A percentile compares a stretch with the other conserved stretches of the same genome.
These are phyloP conservation scores for Scedosporium apiospermum DNA, from an alignment of 2,329 filamentous ascomycete species.

Conservation along the genomic window DNA sequence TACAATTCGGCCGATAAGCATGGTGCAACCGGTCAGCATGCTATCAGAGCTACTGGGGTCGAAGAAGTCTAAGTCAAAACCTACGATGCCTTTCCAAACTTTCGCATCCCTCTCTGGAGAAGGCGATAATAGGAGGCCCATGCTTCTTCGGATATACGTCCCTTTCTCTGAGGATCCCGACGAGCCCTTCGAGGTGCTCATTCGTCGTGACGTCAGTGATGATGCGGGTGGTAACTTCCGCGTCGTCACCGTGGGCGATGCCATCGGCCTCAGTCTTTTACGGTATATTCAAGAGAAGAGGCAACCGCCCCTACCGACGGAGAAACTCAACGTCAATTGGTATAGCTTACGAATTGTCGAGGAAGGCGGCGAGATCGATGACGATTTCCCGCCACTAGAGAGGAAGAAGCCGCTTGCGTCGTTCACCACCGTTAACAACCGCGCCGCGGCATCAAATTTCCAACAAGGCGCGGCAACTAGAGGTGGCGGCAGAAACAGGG, in stretches of 20 bases:
- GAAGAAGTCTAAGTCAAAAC: conserved; percentile 58
- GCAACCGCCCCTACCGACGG: conserved; percentile 53
- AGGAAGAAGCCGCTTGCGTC: conserved; percentile 65
- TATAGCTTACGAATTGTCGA: conserved; percentile 80
- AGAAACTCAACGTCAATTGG: conserved; percentile 69
- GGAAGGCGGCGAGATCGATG: conserved; percentile 74
- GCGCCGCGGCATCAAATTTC: conserved; percentile 24
- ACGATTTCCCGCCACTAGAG: conserved; percentile 72
- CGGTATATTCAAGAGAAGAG: conserved; percentile 69
- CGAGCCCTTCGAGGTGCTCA: conserved; percentile 61
- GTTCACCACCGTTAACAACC: conserved; percentile 74
- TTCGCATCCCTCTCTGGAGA: conserved; percentile 71
- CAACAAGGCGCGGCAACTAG: conserved; percentile 46
- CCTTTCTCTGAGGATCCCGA: conserved; percentile 57
- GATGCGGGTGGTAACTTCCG: conserved; percentile 49
- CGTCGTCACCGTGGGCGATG: conserved; percentile 63
- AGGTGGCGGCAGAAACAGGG: conserved; percentile 46
- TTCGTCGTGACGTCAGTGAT: conserved; percentile 59
- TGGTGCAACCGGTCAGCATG: conserved; percentile 59
- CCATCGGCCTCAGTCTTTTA: conserved; percentile 74
- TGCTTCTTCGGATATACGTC: conserved; percentile 69
- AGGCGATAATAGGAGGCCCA: conserved; percentile 61
- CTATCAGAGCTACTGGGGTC: conserved; percentile 64
- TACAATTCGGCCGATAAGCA: conserved; percentile 54
- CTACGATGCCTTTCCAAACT: conserved; percentile 62